phyloP scores from a whole-genome alignment of 139 green algal species.

The Volvox reticuliferus region DNA sequence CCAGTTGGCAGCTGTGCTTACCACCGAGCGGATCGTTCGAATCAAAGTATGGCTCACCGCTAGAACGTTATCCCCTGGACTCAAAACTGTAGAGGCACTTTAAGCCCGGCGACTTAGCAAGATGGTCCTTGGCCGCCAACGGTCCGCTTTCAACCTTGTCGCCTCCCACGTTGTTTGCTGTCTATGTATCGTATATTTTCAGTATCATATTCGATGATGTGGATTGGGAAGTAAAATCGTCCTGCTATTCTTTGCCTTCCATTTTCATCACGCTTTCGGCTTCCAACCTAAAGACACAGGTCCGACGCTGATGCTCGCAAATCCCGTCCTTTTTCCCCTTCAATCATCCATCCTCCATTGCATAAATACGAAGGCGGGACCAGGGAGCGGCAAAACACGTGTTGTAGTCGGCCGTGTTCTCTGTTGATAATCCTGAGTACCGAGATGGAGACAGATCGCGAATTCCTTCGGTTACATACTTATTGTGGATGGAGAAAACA shows the following conservation, averaged over 20 bases:
- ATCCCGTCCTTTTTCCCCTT: too few relatives aligned
- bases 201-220: too few relatives aligned
- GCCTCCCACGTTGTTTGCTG: background rate
- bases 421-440: too few relatives aligned
- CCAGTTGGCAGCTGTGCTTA: background rate
- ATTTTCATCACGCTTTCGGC: background rate
- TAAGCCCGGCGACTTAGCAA: background rate
- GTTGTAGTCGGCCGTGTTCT: slow-evolving; percentile 80
- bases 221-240: background rate
- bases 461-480: too few relatives aligned
- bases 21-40: background rate
- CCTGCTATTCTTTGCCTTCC: background rate
- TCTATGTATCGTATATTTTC: too few relatives aligned
- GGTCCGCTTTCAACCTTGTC: background rate
- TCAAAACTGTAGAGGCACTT: too few relatives aligned
- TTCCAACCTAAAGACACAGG: too few relatives aligned
- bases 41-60: background rate
- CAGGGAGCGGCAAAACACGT: slow-evolving; percentile 72
- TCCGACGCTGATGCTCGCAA: too few relatives aligned
- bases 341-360: too few relatives aligned
- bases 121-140: background rate
- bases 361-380: slow-evolving; percentile 59
- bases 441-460: too few relatives aligned
- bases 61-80: background rate
- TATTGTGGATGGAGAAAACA: too few relatives aligned